Base-by-base conservation (phyloP, 2,329 filamentous ascomycete genomes). In the Davidsoniella virescens region DNA sequence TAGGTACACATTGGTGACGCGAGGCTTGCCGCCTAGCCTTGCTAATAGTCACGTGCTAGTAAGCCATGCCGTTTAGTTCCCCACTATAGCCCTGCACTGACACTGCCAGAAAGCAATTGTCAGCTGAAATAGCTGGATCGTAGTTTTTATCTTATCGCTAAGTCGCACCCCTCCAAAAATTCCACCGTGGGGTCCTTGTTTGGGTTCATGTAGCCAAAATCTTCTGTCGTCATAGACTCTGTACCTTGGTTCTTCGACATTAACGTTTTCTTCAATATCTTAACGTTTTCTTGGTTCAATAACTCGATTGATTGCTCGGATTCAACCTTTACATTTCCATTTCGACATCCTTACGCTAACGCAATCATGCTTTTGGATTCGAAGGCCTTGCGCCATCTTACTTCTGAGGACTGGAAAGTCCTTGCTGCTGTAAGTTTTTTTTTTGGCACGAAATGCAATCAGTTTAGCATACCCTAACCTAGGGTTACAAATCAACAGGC, bases 321-420 rank as follows among this genome's bases (percentile, higher is more conserved):
- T 33, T 33, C 5, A 33, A 33, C 10, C 46, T 53, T 52, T 33
- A 33, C 29, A 9, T 10, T 33, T 9, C 29, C 12, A 33, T 33
- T 33, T 12, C 29, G 7, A 9, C 12, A 33, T 33, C 10, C 2
- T 6, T 12, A 33, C 12, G 10, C 29, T 12, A 9, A 33, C 29
- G 29, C 29, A 61, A 67, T 54, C 56, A 98, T 98, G 92, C 94
- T 92, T 72, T 79, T 98, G 64, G 87, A 98, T 64, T 88, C 90
- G 46, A 87, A 87, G 64, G 82, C 85, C 46, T 81, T 98, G 69
- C 87, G 93, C 63, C 90, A 98, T 67, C 77, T 98, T 64, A 82
- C 84, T 47, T 69, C 78, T 14, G 92, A 96, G 67, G 92, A 98
- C 71, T 98, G 93, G 87, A 79, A 84, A 59, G 88, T 95, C 55